These are phyloP conservation scores for Gentiana macrophylla DNA, from an alignment of 257 asterid species.

Conservation along the genomic window DNA sequence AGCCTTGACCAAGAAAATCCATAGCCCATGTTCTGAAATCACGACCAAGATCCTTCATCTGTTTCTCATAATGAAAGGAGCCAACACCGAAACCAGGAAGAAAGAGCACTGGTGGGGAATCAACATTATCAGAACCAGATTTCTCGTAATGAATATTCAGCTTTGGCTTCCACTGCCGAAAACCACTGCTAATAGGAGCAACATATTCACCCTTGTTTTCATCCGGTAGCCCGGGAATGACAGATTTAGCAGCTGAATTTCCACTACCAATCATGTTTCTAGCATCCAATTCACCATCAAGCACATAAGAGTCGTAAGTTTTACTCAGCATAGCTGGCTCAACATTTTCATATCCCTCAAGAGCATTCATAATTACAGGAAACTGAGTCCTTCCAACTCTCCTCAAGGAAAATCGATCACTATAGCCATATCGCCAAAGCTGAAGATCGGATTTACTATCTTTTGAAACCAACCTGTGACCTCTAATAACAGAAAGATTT, in stretches of 20 bases:
- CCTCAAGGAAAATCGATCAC: slow-evolving; percentile 17
- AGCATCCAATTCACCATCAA: slow-evolving; percentile 36
- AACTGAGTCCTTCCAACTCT: slow-evolving; percentile 14
- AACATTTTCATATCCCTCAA: slow-evolving; percentile 24
- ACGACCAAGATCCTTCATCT: slow-evolving; percentile 84
- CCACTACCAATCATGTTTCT: slow-evolving; percentile 22
- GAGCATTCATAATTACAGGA: slow-evolving; percentile 20
- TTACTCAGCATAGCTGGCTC: slow-evolving; percentile 34
- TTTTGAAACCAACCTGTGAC: slow-evolving; percentile 14
- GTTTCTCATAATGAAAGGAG: slow-evolving; percentile 88
- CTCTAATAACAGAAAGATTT: slow-evolving; percentile 21
- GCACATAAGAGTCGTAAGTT: slow-evolving; percentile 25
- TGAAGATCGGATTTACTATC: slow-evolving; percentile 11
- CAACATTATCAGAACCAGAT: slow-evolving; percentile 62
- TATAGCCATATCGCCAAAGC: slow-evolving; percentile 18
- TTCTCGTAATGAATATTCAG: slow-evolving; percentile 67
- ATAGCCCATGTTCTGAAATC: slow-evolving; percentile 68
- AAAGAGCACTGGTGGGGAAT: slow-evolving; percentile 68
- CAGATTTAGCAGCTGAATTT: slow-evolving; percentile 44
- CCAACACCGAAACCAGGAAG: slow-evolving; percentile 98
- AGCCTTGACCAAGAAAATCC: slow-evolving; percentile 90
- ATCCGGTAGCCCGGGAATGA: slow-evolving; percentile 68
- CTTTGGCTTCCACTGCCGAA: slow-evolving; percentile 89
- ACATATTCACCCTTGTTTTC: slow-evolving; percentile 25
- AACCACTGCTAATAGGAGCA: slow-evolving; percentile 48